Evolutionary conservation across 139 green algal species (phyloP).

Genomic region (Raphidocelis subcapitata): DNA sequence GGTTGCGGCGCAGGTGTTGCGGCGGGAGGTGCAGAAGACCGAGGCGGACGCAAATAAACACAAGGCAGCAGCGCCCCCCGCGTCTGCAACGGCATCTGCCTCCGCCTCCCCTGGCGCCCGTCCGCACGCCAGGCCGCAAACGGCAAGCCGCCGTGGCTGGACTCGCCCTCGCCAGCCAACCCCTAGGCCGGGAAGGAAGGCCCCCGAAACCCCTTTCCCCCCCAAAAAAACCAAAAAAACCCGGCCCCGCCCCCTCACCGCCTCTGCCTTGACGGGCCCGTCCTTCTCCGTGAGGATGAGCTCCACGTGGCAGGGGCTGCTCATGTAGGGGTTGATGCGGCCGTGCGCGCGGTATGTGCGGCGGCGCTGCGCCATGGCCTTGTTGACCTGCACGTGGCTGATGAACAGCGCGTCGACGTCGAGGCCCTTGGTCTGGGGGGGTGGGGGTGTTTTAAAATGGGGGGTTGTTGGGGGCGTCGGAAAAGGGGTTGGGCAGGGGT

Average conservation of each 20-base stretch:
- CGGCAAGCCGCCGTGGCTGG: no score
- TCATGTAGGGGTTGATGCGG: conserved; percentile 99
- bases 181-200: no score
- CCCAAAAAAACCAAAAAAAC: neutral
- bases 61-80: neutral
- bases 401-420: conserved; percentile 92
- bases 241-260: conserved; percentile 34
- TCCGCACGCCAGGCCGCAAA: no score
- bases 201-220: no score
- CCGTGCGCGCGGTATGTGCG: conserved; percentile 98
- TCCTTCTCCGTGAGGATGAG: conserved; percentile 92
- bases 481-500: no score
- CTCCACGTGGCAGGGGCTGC: conserved; percentile 96
- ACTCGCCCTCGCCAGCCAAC: no score
- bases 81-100: neutral
- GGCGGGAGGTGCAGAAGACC: neutral
- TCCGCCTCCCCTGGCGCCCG: no score
- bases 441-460: neutral
- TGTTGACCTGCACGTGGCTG: conserved; percentile 97
- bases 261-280: conserved; percentile 66
- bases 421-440: conserved; percentile 90
- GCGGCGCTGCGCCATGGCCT: conserved; percentile 91
- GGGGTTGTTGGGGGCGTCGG: no score
- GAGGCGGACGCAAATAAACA: neutral
- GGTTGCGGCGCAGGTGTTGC: neutral